Evolutionary conservation across 2,329 filamentous ascomycete genomes (phyloP), one percentile per base, ranked within the genome.

Genomic region (Whalleya microplaca): DNA sequence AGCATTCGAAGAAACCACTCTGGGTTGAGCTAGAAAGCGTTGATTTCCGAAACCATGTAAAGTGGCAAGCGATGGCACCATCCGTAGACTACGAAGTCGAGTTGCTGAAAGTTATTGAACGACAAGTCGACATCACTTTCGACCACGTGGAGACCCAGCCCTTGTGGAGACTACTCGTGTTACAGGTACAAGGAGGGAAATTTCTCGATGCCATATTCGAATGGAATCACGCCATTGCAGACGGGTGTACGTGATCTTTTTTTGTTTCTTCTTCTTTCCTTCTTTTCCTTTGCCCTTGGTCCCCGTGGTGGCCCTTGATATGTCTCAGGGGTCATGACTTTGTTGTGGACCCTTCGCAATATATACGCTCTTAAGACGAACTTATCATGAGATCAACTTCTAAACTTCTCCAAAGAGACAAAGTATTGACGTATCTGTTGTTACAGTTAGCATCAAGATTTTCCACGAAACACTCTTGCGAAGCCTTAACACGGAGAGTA

Each of bases 121-220:
- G 41, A 4, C 55, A 51, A 10, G 37, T 60, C 43, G 49, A 62
- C 41, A 21, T 51, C 23, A 55, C 53, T 20, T 56, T 59, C 18
- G 37, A 45, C 4, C 42, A 55, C 9, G 50, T 48, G 5, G 56
- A 56, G 18, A 46, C 48, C 12, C 48, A 42, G 40, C 53, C 59
- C 6, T 37, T 48, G 5, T 60, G 62, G 56, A 54, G 56, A 10
- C 51, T 58, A 1, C 45, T 57, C 2, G 43, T 56, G 27, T 27
- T 63, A 18, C 55, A 21, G 18, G 27, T 43, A 18, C 48, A 56
- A 41, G 46, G 45, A 10, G 21, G 40, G 1, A 14, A 21, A 4
- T 56, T 54, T 20, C 18, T 65, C 10, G 58, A 65, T 19, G 40
- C 59, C 6, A 48, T 65, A 41, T 58, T 56, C 20, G 55, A 56